Percentiles rank a stretch among this genome's conserved stretches.
phyloP scores from a whole-genome alignment of 768 basidiomycete genomes.

The Tulasnella calospora region DNA sequence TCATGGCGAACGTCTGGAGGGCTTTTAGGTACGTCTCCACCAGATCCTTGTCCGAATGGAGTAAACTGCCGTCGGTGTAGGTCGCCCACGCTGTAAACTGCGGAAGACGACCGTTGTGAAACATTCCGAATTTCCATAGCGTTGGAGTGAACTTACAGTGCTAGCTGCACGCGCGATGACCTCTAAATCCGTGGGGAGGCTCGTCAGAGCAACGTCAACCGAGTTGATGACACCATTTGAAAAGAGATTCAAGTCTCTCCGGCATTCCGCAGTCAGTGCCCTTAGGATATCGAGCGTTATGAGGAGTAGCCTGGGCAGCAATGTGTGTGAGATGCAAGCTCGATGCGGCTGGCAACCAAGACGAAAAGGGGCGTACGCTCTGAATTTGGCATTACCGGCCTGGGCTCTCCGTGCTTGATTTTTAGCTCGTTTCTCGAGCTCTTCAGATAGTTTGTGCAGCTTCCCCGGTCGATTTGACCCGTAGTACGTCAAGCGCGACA shows the following conservation, averaged over 20 bases:
- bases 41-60: constrained; percentile 68
- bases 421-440: constrained; percentile 69
- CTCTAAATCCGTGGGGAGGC: constrained; percentile 55
- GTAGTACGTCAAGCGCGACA: constrained; percentile 63
- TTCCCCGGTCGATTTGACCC: constrained; percentile 81
- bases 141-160: constrained; percentile 51
- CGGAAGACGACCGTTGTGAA: background rate
- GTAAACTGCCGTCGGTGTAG: constrained; percentile 78
- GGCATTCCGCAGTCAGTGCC: constrained; percentile 79
- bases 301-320: constrained; percentile 56
- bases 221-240: constrained; percentile 64
- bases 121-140: constrained; percentile 7
- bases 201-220: constrained; percentile 51
- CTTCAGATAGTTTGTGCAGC: constrained; percentile 64
- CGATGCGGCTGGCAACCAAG: background rate
- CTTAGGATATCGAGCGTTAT: constrained; percentile 79
- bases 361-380: constrained; percentile 56
- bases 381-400: constrained; percentile 66
- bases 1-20: constrained; percentile 57
- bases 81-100: constrained; percentile 91
- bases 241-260: constrained; percentile 71
- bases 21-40: constrained; percentile 67
- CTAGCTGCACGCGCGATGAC: constrained; percentile 71
- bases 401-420: constrained; percentile 62
- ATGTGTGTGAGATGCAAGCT: constrained; percentile 12